Base-by-base conservation (phyloP, 2,329 filamentous ascomycete genomes). In the Colletotrichum sojae region DNA sequence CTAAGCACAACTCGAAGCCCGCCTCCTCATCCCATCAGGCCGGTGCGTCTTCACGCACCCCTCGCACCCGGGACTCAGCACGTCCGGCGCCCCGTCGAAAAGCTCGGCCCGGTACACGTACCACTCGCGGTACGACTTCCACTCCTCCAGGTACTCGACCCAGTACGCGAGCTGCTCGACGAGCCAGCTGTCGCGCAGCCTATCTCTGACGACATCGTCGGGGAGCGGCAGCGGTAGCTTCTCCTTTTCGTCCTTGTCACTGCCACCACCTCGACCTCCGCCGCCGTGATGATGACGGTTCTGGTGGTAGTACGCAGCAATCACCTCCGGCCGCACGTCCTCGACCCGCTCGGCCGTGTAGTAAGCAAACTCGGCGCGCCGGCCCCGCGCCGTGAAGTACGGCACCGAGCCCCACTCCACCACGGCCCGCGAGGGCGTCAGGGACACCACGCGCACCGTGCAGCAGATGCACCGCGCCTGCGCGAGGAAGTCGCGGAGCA, bases 81-180 rank as follows among this genome's bases (percentile, higher is more conserved):
- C 65, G 15, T 72, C 71, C 18, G 71, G 71, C 22, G 52, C 45
- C 56, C 62, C 69, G 3, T 25, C 69, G 54, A 72, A 72, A 12
- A 72, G 46, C 58, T 72, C 71, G 6, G 66, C 46, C 36, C 62
- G 57, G 61, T 65, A 72, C 52, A 72, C 57, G 49, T 71, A 71
- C 59, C 66, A 71, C 57, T 72, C 71, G 20, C 71, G 71, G 25
- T 71, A 72, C 3, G 45, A 72, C 57, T 72, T 72, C 70, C 70
- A 72, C 63, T 71, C 70, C 46, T 72, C 56, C 39, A 72, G 70
- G 52, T 59, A 72, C 48, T 72, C 70, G 5, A 64, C 68, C 70
- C 70, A 72, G 60, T 72, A 72, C 13, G 55, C 70, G 22, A 72
- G 70, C 56, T 71, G 70, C 68, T 72, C 70, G 48, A 72, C 59